A percentile compares a stretch with the other conserved stretches of the same genome.
These are phyloP conservation scores for Nemania serpens DNA, from an alignment of 2,329 filamentous ascomycete species.

Conservation along the genomic window DNA sequence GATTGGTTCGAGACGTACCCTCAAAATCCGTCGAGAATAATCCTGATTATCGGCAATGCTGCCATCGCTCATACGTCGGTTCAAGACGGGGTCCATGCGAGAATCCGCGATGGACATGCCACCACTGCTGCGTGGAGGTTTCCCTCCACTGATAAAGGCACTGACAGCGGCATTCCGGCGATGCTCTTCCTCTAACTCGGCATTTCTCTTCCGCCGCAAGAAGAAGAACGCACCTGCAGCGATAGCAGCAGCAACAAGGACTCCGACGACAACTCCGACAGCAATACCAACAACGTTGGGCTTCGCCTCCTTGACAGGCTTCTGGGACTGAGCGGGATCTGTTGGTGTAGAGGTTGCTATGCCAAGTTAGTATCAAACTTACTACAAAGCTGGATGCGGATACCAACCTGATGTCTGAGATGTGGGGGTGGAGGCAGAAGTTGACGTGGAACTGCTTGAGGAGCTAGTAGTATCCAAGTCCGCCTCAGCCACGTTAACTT, in stretches of 20 bases:
- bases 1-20: conserved; percentile 63
- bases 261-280: conserved; percentile 83
- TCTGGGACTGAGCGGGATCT: conserved; percentile 32
- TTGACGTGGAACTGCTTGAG: conserved; percentile 27
- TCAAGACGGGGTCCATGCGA: conserved; percentile 84
- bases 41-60: conserved; percentile 98
- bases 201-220: conserved; percentile 75
- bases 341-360: conserved; percentile 25
- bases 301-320: conserved; percentile 15
- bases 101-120: conserved; percentile 77
- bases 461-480: conserved; percentile 34
- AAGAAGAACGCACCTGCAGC: conserved; percentile 74
- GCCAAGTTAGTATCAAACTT: not conserved
- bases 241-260: conserved; percentile 70
- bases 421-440: conserved; percentile 15
- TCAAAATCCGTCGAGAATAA: conserved; percentile 92
- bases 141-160: conserved; percentile 70
- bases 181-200: conserved; percentile 82
- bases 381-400: not conserved
- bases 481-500: conserved; percentile 46
- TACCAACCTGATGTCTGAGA: conserved; percentile 16
- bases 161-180: conserved; percentile 79
- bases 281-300: conserved; percentile 75
- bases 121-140: conserved; percentile 66
- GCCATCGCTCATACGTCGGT: conserved; percentile 86